A percentile compares a stretch with the other conserved stretches of the same genome.
These are phyloP conservation scores for Fusarium euwallaceae DNA, from an alignment of 2,329 filamentous ascomycete species.

Conservation along the genomic window DNA sequence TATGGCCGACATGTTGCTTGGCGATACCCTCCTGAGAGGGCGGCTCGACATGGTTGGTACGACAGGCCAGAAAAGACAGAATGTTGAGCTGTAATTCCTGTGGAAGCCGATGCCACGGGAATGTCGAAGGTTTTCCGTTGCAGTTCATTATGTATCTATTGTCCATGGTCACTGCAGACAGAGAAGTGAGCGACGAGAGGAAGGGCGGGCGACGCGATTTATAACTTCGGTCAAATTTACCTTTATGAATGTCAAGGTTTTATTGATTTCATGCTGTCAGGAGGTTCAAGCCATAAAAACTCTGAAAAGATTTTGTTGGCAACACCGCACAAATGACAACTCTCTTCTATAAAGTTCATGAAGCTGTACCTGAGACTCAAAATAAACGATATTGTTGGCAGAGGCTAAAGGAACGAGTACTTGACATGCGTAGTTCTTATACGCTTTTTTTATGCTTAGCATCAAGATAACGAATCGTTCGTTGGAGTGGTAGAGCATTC, in stretches of 20 bases:
- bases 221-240: neutral
- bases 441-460: too few relatives aligned
- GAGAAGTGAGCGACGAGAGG: neutral
- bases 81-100: neutral
- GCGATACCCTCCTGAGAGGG: neutral
- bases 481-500: too few relatives aligned
- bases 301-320: neutral
- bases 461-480: too few relatives aligned
- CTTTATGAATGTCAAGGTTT: neutral
- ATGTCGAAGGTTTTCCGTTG: neutral
- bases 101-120: neutral
- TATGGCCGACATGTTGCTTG: neutral
- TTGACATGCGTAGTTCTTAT: too few relatives aligned
- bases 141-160: neutral
- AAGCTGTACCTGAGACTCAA: neutral
- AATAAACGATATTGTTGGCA: neutral
- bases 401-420: too few relatives aligned
- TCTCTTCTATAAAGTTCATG: neutral
- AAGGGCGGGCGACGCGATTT: neutral
- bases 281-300: neutral
- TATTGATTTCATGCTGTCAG: neutral
- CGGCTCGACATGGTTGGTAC: neutral
- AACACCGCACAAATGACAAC: neutral
- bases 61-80: neutral
- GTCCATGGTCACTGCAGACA: neutral